Conservation (phyloP, 2,329 filamentous ascomycete genomes). For the Ophiostoma sp. region DNA sequence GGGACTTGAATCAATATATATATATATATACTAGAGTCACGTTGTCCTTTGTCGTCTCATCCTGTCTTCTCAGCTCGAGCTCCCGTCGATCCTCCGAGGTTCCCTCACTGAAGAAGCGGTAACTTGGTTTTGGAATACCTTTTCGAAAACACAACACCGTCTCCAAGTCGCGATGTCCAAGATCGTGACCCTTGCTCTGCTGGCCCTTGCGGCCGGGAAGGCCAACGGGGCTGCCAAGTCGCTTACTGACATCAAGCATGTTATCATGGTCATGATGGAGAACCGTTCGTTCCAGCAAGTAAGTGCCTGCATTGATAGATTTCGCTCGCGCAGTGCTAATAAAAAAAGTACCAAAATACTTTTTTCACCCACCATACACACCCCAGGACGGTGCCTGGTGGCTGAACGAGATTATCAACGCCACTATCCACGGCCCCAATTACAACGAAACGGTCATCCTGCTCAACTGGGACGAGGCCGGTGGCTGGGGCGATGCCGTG, state of each 20-base stretch:
- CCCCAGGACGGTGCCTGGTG: constrained; percentile 52
- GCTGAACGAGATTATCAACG: constrained; percentile 48
- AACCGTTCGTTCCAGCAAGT: constrained; percentile 35
- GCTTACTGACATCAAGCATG: constrained; percentile 49
- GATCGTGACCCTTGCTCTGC: constrained; percentile 20
- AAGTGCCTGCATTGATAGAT: constrained; percentile 11
- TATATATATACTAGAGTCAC: neutral
- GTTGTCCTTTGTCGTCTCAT: neutral
- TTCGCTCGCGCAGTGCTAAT: neutral
- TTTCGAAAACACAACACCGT: too few species aligned
- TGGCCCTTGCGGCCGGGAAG: constrained; percentile 25
- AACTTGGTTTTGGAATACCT: neutral
- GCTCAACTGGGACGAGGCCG: constrained; percentile 49
- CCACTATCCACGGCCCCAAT: constrained; percentile 43
- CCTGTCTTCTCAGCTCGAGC: neutral
- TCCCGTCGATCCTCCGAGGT: neutral
- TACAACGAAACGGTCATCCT: constrained; percentile 47
- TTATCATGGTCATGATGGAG: constrained; percentile 54
- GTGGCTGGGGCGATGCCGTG: constrained; percentile 52
- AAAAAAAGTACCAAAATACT: constrained; percentile 42
- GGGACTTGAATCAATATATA: neutral
- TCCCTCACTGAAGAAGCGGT: neutral
- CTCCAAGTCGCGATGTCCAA: constrained; percentile 21
- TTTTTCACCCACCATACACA: constrained; percentile 47
- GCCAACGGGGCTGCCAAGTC: constrained; percentile 34